phyloP scores from a whole-genome alignment of 768 basidiomycete genomes.

The Leccinum disarticulatum region DNA sequence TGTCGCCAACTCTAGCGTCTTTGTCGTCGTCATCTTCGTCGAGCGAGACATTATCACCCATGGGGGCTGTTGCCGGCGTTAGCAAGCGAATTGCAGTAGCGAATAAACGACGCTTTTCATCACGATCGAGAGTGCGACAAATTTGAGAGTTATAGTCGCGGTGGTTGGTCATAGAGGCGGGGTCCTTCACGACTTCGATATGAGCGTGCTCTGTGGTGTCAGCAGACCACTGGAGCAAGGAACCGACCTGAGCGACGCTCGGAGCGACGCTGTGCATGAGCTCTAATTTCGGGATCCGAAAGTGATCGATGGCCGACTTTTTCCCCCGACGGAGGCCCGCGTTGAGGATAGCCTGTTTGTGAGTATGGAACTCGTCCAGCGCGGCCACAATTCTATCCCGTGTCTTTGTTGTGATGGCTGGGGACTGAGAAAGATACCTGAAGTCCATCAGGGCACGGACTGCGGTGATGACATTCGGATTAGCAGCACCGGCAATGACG shows the following conservation, averaged over 20 bases:
- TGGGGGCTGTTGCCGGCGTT: too few species aligned
- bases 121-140: background rate
- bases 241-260: background rate
- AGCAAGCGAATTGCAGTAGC: background rate
- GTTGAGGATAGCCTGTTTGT: background rate
- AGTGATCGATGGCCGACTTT: background rate
- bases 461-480: background rate
- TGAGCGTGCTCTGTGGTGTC: background rate
- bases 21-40: too few species aligned
- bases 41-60: too few species aligned
- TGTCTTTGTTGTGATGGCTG: background rate
- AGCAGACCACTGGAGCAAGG: background rate
- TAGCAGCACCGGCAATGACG: background rate
- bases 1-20: too few species aligned
- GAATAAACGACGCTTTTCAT: background rate
- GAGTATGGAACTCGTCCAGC: background rate
- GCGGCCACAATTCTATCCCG: background rate
- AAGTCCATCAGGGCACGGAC: background rate
- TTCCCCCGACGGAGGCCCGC: background rate
- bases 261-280: background rate
- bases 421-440: background rate
- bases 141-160: background rate
- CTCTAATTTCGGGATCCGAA: background rate
- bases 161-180: constrained; percentile 10
- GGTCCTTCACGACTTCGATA: background rate